These are phyloP conservation scores for Psophocarpus tetragonolobus DNA, from an alignment of 306 rosid species.

Conservation along the genomic window DNA sequence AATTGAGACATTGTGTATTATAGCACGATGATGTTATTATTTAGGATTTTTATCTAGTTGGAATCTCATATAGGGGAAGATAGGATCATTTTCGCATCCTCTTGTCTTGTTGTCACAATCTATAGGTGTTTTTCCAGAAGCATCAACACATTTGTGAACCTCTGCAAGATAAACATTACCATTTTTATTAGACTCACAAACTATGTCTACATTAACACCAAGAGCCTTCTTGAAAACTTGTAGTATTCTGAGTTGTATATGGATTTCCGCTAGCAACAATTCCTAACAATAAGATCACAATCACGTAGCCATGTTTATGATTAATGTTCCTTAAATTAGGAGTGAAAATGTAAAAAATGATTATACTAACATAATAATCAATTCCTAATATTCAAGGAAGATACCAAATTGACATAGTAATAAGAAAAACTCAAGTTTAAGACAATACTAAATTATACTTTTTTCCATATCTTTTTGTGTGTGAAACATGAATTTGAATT, in stretches of 20 bases:
- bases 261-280: background rate
- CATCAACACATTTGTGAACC: background rate
- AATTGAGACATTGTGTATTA: background rate
- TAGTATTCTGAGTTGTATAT: background rate
- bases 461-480: background rate
- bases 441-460: background rate
- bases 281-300: background rate
- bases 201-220: background rate
- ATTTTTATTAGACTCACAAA: background rate
- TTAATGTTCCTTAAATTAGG: background rate
- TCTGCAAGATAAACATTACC: background rate
- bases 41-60: background rate
- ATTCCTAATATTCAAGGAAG: background rate
- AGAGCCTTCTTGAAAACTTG: background rate
- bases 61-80: constrained; percentile 1
- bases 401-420: background rate
- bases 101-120: background rate
- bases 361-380: background rate
- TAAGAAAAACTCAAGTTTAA: background rate
- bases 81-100: background rate
- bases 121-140: background rate
- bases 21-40: background rate
- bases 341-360: background rate
- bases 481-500: background rate
- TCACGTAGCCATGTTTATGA: background rate